phyloP scores from a whole-genome alignment of 352 stramenopile species.

The Peronospora destructor region DNA sequence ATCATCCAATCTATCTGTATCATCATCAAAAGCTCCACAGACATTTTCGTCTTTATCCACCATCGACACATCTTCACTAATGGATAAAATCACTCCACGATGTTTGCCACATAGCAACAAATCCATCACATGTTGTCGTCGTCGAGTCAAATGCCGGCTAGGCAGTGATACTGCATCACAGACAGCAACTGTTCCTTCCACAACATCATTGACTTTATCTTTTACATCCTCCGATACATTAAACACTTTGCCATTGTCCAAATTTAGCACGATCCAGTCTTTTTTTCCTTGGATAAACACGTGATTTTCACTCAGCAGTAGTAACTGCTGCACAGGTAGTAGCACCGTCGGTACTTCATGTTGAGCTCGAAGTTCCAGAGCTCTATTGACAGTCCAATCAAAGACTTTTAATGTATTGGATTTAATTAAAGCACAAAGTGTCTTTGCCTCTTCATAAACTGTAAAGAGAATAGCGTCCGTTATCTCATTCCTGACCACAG shows the following conservation, averaged over 20 bases:
- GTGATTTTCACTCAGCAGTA: constrained; percentile 64
- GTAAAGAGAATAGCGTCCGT: constrained; percentile 52
- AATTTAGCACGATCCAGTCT: constrained; percentile 52
- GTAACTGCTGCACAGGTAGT: constrained; percentile 44
- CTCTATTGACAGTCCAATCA: constrained; percentile 59
- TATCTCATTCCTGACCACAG: constrained; percentile 41
- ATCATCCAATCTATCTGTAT: constrained; percentile 8
- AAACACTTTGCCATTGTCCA: constrained; percentile 53
- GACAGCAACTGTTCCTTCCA: constrained; percentile 23
- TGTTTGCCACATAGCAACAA: constrained; percentile 59
- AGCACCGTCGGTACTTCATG: constrained; percentile 45
- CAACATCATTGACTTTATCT: constrained; percentile 17
- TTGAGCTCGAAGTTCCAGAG: constrained; percentile 44
- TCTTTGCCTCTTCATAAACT: constrained; percentile 46
- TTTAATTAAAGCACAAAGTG: constrained; percentile 53
- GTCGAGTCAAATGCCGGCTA: constrained; percentile 24
- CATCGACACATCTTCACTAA: constrained; percentile 19
- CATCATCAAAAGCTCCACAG: constrained; percentile 22
- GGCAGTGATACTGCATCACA: constrained; percentile 37
- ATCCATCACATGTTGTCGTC: constrained; percentile 34
- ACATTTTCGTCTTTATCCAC: constrained; percentile 13
- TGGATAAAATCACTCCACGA: constrained; percentile 39
- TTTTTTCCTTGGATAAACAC: constrained; percentile 58
- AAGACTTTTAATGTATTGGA: constrained; percentile 56
- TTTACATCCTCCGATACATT: constrained; percentile 19